Evolutionary conservation across 1,139 yeast species (phyloP), one percentile per base, ranked within the genome.

Genomic region (Nakaseomyces sp.): DNA sequence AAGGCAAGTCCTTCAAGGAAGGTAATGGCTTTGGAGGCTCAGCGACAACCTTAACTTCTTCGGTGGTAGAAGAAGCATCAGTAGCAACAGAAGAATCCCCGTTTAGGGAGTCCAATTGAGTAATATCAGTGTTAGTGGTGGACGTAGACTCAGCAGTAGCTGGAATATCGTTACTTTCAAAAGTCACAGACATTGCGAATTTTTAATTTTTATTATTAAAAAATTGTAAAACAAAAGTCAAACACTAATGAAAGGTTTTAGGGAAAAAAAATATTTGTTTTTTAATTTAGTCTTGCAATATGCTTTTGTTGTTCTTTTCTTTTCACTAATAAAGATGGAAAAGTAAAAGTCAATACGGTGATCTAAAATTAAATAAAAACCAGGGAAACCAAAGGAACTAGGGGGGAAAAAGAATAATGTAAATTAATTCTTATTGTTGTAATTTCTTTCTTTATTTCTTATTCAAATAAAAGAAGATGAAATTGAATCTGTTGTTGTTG

Each of bases 1-100:
- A 73, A 9, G 95, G 95, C 63, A 83, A 82, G 8, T 85, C 83
- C 63, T 61, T 79, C 78, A 58, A 60, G 55, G 58, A 60, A 38
- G 60, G 69, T 31, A 67, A 53, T 25, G 67, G 65, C 18, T 64
- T 60, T 20, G 38, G 28, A 13, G 38, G 5, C 22, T 35, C 38
- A 13, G 26, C 12, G 12, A 15, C 29, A 20, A n/a, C 25, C 25
- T 32, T 35, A 4, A 28, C 8, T 45, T 33, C 41, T 36, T 45
- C 44, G 18, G 39, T 41, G 17, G 40, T 41, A 29, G 46, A 33
- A 17, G 44, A 32, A 24, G 26, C 24, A 10, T 22, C 43, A 18
- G 40, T 36, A 24, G 37, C 40, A 26, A n/a, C n/a, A 32, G 24
- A 39, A 33, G 42, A 28, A 35, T 41, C 37, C 6, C 38, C 38